Base-by-base conservation (phyloP, 768 basidiomycete species). In the Dentipellis fragilis region DNA sequence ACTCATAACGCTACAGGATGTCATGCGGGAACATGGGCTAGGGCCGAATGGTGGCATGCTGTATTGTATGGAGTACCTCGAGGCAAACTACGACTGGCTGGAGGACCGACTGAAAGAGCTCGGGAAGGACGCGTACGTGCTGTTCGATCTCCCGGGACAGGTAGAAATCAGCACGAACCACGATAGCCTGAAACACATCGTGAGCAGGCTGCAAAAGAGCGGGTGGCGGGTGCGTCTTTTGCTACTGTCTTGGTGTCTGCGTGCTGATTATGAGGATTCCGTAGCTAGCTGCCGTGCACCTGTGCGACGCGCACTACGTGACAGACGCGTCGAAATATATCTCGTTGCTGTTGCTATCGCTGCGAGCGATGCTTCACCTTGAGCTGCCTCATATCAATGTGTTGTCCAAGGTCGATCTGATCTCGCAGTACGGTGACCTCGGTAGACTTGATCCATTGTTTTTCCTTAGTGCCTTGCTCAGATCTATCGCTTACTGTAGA, bases 321-420 rank as follows among this genome's bases (percentile, higher is more conserved):
- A 95, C 94, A 48, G 94, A 98, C 66, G 87, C 94, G 2, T 79
- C 91, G 3, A 97, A 97, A 73, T 99, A 94, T 70, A 78, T 98
- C 57, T 93, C 93, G 11, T 83, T 97, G 38, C 78, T 97, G 45
- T 79, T 99, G 37, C 81, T 97, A 11, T 91, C 94, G 10, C 77
- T 99, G 23, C 80, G 96, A 50, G 90, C 95, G 14, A 98, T 98
- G 96, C 76, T 99, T n/a, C 94, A 97, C 65, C 79, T 99, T 54
- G 96, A 96, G 65, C 79, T 98, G n/a, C 96, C 96, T 0, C 96
- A 98, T 67, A 76, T 99, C 71, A 98, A 99, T 65, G 96, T 99
- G 2, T 75, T 99, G 12, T 94, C 92, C 9, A 99, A 99, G 70
- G 77, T 98, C 54, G 96, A 99, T 70, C 73, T 97, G n/a, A 74